Percentiles rank a stretch among this genome's conserved stretches.
phyloP scores from a whole-genome alignment of 192 early-diverging fungal species.

The Chytriomyces hyalinus region DNA sequence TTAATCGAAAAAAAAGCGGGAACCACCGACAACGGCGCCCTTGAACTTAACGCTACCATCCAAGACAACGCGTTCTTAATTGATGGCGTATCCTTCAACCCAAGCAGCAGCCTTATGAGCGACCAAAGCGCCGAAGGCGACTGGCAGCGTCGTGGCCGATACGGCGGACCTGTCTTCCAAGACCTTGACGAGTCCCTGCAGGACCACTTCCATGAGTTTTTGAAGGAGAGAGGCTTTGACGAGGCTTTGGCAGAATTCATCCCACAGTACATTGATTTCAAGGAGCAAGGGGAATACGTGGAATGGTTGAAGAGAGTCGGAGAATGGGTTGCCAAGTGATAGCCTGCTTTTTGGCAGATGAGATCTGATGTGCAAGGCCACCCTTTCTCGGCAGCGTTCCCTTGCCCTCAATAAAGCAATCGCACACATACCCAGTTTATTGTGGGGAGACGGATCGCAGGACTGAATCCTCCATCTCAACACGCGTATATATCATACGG shows the following conservation, averaged over 20 bases:
- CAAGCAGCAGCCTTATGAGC: constrained; percentile 65
- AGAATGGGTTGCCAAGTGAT: constrained; percentile 73
- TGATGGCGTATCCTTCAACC: constrained; percentile 76
- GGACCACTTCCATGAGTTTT: constrained; percentile 58
- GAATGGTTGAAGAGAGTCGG: constrained; percentile 84
- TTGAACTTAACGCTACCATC: constrained; percentile 79
- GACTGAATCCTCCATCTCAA: too few relatives aligned
- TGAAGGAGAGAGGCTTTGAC: constrained; percentile 89
- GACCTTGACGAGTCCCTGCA: constrained; percentile 83
- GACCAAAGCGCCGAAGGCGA: constrained; percentile 79
- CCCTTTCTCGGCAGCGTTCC: too few relatives aligned
- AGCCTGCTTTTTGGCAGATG: too few relatives aligned
- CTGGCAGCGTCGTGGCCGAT: constrained; percentile 84
- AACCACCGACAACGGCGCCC: constrained; percentile 62
- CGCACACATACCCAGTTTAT: too few relatives aligned
- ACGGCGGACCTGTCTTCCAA: constrained; percentile 89
- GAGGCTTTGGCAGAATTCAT: constrained; percentile 84
- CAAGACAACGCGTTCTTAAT: constrained; percentile 87
- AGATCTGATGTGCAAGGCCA: too few relatives aligned
- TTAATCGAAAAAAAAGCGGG: constrained; percentile 77
- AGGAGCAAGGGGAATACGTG: constrained; percentile 94
- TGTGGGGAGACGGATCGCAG: too few relatives aligned
- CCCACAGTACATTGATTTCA: constrained; percentile 84
- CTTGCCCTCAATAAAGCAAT: too few relatives aligned
- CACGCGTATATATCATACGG: too few relatives aligned